Conservation (phyloP, 148 eudicot genomes). For the Fagopyrum tataricum region DNA sequence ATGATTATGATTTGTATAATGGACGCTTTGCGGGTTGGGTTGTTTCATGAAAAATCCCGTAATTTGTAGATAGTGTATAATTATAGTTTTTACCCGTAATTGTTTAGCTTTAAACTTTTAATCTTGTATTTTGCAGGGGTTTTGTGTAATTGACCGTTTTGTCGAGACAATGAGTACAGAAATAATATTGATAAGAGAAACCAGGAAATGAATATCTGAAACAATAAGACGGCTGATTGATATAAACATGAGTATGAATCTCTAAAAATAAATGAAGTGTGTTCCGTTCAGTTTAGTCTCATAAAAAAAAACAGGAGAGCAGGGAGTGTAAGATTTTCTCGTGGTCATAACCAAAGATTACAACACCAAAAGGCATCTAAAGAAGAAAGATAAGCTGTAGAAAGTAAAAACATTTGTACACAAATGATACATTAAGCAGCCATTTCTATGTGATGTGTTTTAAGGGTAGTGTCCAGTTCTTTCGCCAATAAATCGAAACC, state of each 20-base stretch:
- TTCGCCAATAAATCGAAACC: constrained; percentile 90
- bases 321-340: background rate
- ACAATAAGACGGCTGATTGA: background rate
- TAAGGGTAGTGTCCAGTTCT: constrained; percentile 76
- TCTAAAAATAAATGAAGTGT: background rate
- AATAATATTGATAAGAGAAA: too few relatives aligned
- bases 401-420: constrained; percentile 9
- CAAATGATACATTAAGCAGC: constrained; percentile 1
- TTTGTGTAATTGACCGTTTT: too few relatives aligned
- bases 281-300: background rate
- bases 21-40: too few relatives aligned
- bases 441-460: constrained; percentile 34
- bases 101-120: too few relatives aligned
- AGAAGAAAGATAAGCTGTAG: background rate
- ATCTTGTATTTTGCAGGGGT: too few relatives aligned
- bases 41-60: too few relatives aligned
- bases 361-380: background rate
- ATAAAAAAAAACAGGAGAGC: background rate
- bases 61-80: too few relatives aligned
- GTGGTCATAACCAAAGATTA: background rate
- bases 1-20: too few relatives aligned
- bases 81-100: too few relatives aligned
- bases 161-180: too few relatives aligned
- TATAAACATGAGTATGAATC: background rate
- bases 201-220: too few relatives aligned